Conservation (phyloP, 352 stramenopile species). For the Phytopythium litorale region DNA sequence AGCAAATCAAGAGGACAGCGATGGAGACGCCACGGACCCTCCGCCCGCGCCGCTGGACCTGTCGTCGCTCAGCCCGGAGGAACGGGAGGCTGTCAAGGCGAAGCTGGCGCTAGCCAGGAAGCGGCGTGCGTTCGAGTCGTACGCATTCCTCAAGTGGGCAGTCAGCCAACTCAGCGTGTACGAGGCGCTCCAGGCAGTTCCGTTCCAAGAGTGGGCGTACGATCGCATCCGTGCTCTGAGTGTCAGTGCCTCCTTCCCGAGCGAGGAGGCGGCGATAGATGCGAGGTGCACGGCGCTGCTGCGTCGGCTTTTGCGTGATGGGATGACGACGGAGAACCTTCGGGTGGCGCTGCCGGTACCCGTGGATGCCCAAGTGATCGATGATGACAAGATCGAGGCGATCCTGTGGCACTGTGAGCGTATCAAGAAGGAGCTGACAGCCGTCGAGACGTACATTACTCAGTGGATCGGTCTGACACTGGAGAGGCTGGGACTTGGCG, state of each 20-base stretch:
- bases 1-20: slow-evolving; percentile 7
- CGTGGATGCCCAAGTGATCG: slow-evolving; percentile 5
- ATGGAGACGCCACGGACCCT: background rate
- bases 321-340: slow-evolving; percentile 6
- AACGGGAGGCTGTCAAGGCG: background rate
- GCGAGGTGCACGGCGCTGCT: slow-evolving; percentile 11
- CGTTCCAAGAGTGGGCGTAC: slow-evolving; percentile 12
- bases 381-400: slow-evolving; percentile 5
- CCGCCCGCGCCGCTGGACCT: background rate
- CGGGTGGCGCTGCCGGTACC: slow-evolving; percentile 12
- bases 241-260: background rate
- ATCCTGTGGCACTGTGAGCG: slow-evolving; percentile 17
- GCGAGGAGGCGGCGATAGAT: slow-evolving; percentile 4
- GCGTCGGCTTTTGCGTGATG: slow-evolving; percentile 8
- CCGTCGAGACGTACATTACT: slow-evolving; percentile 10
- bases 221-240: background rate
- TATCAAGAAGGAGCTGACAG: slow-evolving; percentile 10
- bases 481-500: background rate
- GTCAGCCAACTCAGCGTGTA: slow-evolving; percentile 20
- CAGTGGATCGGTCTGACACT: slow-evolving; percentile 11
- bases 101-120: slow-evolving; percentile 3
- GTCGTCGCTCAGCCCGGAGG: background rate
- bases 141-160: slow-evolving; percentile 15
- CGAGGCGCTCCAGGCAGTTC: slow-evolving; percentile 12
- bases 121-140: slow-evolving; percentile 11